phyloP scores from a whole-genome alignment of 169 alveolate genomes.

The Plasmodium adleri region DNA sequence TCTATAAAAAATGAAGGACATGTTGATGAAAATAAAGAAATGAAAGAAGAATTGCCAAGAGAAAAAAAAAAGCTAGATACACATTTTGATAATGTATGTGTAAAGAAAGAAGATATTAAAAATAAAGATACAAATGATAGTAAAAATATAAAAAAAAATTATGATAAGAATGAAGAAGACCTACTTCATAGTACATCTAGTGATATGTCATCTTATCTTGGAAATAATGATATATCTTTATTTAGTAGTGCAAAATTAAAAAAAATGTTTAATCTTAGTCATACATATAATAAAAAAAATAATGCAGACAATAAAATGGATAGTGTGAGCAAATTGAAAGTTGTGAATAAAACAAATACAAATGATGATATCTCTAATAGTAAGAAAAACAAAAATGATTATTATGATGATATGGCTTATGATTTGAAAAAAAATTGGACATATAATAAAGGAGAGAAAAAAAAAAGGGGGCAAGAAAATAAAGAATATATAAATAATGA shows the following conservation, averaged over 20 bases:
- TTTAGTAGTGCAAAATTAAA: conserved; percentile 48
- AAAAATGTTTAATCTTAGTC: conserved; percentile 44
- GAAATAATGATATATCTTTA: conserved; percentile 52
- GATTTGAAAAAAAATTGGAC: too few relatives aligned
- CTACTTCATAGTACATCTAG: conserved; percentile 10
- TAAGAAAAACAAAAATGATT: neutral
- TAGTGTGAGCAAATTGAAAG: neutral
- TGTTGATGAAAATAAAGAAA: neutral
- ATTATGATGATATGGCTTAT: too few relatives aligned
- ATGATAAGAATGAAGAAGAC: neutral
- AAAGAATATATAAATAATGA: too few relatives aligned
- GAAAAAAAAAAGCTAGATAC: neutral
- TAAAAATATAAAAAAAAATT: neutral
- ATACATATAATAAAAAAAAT: conserved; percentile 22
- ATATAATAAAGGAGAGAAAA: too few relatives aligned
- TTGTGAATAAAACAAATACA: neutral
- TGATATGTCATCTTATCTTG: conserved; percentile 53
- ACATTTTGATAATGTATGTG: conserved; percentile 6
- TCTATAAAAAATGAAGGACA: neutral
- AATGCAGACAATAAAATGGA: conserved; percentile 8
- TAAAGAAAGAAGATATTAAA: neutral
- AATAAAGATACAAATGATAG: neutral
- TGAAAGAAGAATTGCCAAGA: neutral
- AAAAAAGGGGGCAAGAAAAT: too few relatives aligned
- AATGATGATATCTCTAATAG: neutral